Evolutionary conservation across 768 basidiomycete genomes (phyloP), one percentile per base, ranked within the genome.

Genomic region (Hygrophoropsis aurantiaca): DNA sequence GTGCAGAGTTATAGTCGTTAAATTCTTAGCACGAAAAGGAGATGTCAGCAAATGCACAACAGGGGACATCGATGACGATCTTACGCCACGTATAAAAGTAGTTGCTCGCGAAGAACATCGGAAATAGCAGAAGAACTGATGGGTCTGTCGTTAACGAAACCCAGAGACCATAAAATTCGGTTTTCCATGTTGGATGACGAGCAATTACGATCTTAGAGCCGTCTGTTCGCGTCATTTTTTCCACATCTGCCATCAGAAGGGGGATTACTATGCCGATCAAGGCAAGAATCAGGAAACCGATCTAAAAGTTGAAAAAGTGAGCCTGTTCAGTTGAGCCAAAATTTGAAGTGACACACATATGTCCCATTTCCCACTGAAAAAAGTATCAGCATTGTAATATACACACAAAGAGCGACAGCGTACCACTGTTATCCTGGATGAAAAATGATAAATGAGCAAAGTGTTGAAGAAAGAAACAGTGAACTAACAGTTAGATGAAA

Each of bases 41-140:
- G 47, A 25, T 43, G 42, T 18, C 25, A 26, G 18, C 2, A 35
- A 21, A 18, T 40, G 19, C 42, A 27, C 2, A 13, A 20, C 15
- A 18, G 16, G 15, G 66, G 10, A 1, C 5, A 16, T 56, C 57
- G 42, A 30, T 6, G 5, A 20, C 15, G 9, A 3, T 64, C 80
- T 54, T 50, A 86, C 85, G 86, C 84, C 85, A 90, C 5, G 87
- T 83, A 58, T 87, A 88, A 67, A 88, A 89, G 82, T 84, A 88
- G 62, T 89, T 89, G 36, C 81, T 84, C 7, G 84, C 79, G 47
- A 88, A 80, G 67, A 90, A 89, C 82, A 90, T 86, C 19, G 89
- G 89, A 70, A 90, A 86, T 23, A 90, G 78, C 4, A 87, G 70
- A 15, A 89, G 51, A 52, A 92, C 81, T 65, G 78, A 71, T 0